phyloP scores from a whole-genome alignment of 2,329 filamentous ascomycete species.

The Neopestalotiopsis rosae region DNA sequence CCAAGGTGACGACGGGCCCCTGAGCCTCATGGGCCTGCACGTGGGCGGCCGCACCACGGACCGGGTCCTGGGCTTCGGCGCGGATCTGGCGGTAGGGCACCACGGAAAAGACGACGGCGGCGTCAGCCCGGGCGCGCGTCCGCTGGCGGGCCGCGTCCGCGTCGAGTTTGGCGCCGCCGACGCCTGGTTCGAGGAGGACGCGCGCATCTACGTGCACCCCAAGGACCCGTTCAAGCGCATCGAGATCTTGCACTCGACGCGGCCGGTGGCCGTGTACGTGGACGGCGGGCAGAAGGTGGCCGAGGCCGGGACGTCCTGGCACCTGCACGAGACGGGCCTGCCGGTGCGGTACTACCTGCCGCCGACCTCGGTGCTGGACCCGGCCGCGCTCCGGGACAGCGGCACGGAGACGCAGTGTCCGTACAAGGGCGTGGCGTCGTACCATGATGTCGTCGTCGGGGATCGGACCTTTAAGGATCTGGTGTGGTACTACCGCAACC shows the following conservation, averaged over 20 bases:
- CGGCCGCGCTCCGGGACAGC: constrained; percentile 52
- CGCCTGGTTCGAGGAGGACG: constrained; percentile 61
- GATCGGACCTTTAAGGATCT: constrained; percentile 45
- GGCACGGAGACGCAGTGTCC: constrained; percentile 63
- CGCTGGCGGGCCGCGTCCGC: constrained; percentile 29
- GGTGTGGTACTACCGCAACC: constrained; percentile 67
- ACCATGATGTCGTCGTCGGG: constrained; percentile 61
- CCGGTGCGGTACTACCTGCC: constrained; percentile 66
- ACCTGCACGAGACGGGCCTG: constrained; percentile 66
- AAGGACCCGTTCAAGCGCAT: constrained; percentile 72
- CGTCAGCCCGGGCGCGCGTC: constrained; percentile 15
- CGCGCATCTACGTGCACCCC: constrained; percentile 64
- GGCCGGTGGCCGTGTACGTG: constrained; percentile 52
- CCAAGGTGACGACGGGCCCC: constrained; percentile 20
- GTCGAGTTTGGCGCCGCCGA: constrained; percentile 32
- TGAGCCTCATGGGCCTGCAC: constrained; percentile 26
- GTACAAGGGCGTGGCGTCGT: constrained; percentile 71
- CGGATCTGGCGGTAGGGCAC: constrained; percentile 9
- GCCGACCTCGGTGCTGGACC: constrained; percentile 50
- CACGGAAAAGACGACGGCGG: constrained; percentile 15
- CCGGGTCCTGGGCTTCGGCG: constrained; percentile 30
- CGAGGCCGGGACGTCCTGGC: constrained; percentile 53
- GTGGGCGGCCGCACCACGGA: constrained; percentile 25
- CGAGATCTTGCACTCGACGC: constrained; percentile 62
- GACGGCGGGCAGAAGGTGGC: constrained; percentile 42